Conservation (phyloP, 768 basidiomycete species). For the Lactifluus hygrophoroides region DNA sequence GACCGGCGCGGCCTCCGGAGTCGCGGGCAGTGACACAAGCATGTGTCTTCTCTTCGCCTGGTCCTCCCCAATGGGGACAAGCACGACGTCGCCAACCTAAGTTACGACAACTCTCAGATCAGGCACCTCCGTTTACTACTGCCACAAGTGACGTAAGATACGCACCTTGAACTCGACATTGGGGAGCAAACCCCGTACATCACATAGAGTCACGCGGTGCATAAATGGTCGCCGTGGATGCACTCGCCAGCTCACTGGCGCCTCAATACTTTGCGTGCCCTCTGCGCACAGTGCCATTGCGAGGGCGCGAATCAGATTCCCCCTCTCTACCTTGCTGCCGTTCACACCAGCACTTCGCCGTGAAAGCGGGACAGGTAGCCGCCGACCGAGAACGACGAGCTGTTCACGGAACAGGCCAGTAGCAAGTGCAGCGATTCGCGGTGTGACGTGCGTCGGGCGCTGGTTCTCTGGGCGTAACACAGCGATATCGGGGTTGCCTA, state of each 20-base stretch:
- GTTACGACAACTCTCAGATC: constrained; percentile 20
- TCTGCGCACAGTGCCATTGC: constrained; percentile 9
- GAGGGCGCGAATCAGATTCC: not conserved
- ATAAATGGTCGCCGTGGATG: constrained; percentile 14
- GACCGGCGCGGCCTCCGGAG: constrained; percentile 29
- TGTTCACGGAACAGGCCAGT: constrained; percentile 44
- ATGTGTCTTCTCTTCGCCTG: constrained; percentile 25
- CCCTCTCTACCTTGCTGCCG: not conserved
- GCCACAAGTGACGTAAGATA: not conserved
- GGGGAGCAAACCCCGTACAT: constrained; percentile 1
- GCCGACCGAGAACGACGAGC: constrained; percentile 45
- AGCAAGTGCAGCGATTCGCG: constrained; percentile 45
- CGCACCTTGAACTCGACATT: constrained; percentile 4
- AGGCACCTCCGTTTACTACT: not conserved
- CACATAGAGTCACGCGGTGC: constrained; percentile 1
- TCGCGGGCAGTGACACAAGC: constrained; percentile 30
- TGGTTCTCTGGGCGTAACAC: constrained; percentile 49
- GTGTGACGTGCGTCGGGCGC: constrained; percentile 54
- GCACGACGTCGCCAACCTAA: constrained; percentile 56
- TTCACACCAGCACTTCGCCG: not conserved
- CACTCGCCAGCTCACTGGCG: constrained; percentile 5
- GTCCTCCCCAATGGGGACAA: constrained; percentile 38
- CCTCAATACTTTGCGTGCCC: constrained; percentile 9
- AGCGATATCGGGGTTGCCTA: constrained; percentile 44
- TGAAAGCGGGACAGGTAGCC: constrained; percentile 21